A percentile compares a stretch with the other conserved stretches of the same genome.
Conservation (phyloP, 768 basidiomycete species). For the Hypsizygus marmoreus region DNA sequence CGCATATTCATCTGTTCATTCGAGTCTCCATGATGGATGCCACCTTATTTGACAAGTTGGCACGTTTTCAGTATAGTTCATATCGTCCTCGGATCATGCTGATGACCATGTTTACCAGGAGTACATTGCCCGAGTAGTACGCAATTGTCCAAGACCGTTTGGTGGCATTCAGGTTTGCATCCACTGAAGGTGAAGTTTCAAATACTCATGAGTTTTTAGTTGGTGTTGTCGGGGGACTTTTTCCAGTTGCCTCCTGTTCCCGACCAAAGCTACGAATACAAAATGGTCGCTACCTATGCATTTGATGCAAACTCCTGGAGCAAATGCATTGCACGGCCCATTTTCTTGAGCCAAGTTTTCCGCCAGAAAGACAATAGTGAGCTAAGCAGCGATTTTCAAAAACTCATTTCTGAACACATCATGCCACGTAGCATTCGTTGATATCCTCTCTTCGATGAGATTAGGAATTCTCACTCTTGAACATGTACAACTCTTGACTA, state of each 20-base stretch:
- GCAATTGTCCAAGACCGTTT: conserved; percentile 49
- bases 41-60: conserved; percentile 68
- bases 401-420: conserved; percentile 4
- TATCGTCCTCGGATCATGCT: conserved; percentile 25
- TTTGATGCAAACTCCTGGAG: conserved; percentile 70
- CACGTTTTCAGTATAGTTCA: conserved; percentile 29
- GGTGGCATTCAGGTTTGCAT: conserved; percentile 64
- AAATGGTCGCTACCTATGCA: conserved; percentile 55
- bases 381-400: conserved; percentile 3
- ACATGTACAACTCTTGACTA: conserved; percentile 58
- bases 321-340: conserved; percentile 47
- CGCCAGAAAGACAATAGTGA: conserved; percentile 65
- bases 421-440: conserved; percentile 65
- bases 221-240: conserved; percentile 77
- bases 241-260: conserved; percentile 79
- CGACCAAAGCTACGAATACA: conserved; percentile 33
- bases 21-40: conserved; percentile 79
- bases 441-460: conserved; percentile 89
- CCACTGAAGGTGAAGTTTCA: background rate
- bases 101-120: conserved; percentile 35
- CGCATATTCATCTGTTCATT: too few relatives aligned
- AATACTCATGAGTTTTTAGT: conserved; percentile 34
- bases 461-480: conserved; percentile 56
- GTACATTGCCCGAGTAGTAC: conserved; percentile 41
- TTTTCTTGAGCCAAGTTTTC: conserved; percentile 65